Percentiles rank a stretch among this genome's conserved stretches.
These are phyloP conservation scores for Penicillium egyptiacum DNA, from an alignment of 495 filamentous ascomycete species.

Conservation along the genomic window DNA sequence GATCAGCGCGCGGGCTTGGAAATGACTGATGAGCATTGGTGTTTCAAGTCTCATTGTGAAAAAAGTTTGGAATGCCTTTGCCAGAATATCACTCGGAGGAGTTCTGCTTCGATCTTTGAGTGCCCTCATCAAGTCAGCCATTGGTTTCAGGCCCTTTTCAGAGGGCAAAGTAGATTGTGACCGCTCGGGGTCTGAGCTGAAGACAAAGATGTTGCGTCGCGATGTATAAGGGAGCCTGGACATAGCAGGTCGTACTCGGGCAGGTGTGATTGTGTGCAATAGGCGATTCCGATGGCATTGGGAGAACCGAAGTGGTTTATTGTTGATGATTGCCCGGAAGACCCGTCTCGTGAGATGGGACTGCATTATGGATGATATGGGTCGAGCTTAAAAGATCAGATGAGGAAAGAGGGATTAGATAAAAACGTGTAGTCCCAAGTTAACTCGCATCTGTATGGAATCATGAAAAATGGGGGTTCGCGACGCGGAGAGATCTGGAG, in stretches of 20 bases:
- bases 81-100: slow-evolving; percentile 58
- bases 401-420: neutral
- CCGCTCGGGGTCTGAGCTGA: slow-evolving; percentile 25
- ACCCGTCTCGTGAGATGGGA: slow-evolving; percentile 77
- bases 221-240: slow-evolving; percentile 23
- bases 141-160: slow-evolving; percentile 44
- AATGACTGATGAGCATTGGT: slow-evolving; percentile 56
- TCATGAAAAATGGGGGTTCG: slow-evolving; percentile 14
- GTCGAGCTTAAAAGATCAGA: slow-evolving; percentile 3
- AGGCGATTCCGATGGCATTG: slow-evolving; percentile 39
- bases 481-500: slow-evolving; percentile 25
- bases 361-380: slow-evolving; percentile 58
- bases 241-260: slow-evolving; percentile 26
- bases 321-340: slow-evolving; percentile 67
- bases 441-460: slow-evolving; percentile 6
- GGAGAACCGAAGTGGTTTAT: slow-evolving; percentile 56
- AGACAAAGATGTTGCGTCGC: slow-evolving; percentile 40
- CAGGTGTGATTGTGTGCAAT: slow-evolving; percentile 33
- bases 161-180: slow-evolving; percentile 34
- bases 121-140: slow-evolving; percentile 44
- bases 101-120: slow-evolving; percentile 45
- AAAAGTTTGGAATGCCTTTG: slow-evolving; percentile 63
- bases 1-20: slow-evolving; percentile 60
- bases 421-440: neutral
- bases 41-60: slow-evolving; percentile 54